Conservation (phyloP, 208 protist species). For the Leishmania gerbilli region DNA sequence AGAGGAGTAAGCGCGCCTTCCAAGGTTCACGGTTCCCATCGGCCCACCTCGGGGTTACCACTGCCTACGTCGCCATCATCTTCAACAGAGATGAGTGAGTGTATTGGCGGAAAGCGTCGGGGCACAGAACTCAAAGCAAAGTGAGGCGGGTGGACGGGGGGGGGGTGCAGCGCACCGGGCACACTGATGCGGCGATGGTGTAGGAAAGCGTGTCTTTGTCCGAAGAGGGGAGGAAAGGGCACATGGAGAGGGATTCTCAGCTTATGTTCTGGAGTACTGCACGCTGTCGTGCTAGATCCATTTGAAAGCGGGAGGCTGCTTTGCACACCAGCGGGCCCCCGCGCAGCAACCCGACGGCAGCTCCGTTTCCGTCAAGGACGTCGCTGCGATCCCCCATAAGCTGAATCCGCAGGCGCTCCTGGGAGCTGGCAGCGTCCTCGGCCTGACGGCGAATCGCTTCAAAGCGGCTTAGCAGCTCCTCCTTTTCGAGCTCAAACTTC, state of each 20-base stretch:
- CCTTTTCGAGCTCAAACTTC: slow-evolving; percentile 84
- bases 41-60: background rate
- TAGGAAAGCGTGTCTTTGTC: background rate
- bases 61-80: background rate
- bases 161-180: background rate
- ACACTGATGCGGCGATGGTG: background rate
- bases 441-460: slow-evolving; percentile 67
- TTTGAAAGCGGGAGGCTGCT: slow-evolving; percentile 64
- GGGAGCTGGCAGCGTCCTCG: slow-evolving; percentile 56
- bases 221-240: slow-evolving; percentile 5
- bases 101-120: background rate
- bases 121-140: background rate
- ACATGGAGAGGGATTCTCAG: slow-evolving; percentile 6
- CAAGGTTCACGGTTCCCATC: background rate
- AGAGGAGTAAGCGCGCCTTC: background rate
- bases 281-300: slow-evolving; percentile 82
- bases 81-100: background rate
- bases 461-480: slow-evolving; percentile 69
- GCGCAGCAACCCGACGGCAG: slow-evolving; percentile 5
- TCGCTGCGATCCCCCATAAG: slow-evolving; percentile 44
- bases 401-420: slow-evolving; percentile 60
- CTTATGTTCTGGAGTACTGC: slow-evolving; percentile 65
- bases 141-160: background rate
- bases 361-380: slow-evolving; percentile 17
- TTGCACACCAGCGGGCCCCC: slow-evolving; percentile 33